Conservation (phyloP, 2,329 filamentous ascomycete genomes). For the Penicillium sp. region DNA sequence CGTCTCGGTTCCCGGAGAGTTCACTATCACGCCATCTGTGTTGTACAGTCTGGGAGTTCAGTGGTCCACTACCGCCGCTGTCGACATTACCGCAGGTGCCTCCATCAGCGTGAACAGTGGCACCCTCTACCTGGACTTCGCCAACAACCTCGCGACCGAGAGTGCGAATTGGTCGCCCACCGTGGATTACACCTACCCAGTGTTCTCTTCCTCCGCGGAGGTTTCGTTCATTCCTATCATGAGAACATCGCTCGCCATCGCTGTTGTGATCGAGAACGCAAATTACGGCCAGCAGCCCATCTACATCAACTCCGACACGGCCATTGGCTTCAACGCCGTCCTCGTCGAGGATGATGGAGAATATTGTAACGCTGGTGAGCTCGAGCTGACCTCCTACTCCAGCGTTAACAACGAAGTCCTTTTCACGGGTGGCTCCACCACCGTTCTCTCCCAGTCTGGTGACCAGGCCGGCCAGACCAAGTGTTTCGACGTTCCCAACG, state of each 20-base stretch:
- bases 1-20: neutral
- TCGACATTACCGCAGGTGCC: neutral
- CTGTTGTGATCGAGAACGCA: neutral
- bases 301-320: neutral
- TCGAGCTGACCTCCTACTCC: neutral
- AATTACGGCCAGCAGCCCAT: neutral
- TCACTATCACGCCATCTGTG: neutral
- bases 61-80: neutral
- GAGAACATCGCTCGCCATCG: neutral
- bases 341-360: neutral
- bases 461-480: neutral
- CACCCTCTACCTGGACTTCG: neutral
- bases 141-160: neutral
- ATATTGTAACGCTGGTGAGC: neutral
- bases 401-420: neutral
- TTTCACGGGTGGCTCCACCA: neutral
- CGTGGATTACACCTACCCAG: neutral
- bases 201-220: neutral
- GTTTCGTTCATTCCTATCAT: neutral
- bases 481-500: neutral
- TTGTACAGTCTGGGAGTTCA: neutral
- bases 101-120: neutral
- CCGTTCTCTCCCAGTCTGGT: neutral
- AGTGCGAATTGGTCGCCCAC: neutral
- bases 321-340: neutral